Evolutionary conservation across 202 grass and related monocot species (phyloP).

Genomic region (Digitaria exilis): DNA sequence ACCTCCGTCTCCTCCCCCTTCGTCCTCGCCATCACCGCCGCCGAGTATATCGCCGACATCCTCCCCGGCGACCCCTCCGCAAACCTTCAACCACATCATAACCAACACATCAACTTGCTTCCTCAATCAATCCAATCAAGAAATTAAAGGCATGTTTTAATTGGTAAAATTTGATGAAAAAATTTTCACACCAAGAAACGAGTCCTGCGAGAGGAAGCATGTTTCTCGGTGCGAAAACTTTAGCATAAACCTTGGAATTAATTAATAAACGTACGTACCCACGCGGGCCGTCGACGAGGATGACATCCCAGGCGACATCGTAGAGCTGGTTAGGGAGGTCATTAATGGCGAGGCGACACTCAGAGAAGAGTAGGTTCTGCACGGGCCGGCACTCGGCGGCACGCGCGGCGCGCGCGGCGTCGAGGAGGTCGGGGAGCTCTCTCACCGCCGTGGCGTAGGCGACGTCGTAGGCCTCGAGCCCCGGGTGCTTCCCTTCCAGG

Average conservation of each 20-base stretch:
- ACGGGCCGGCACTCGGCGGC: slow-evolving; percentile 80
- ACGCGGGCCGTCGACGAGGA: slow-evolving; percentile 86
- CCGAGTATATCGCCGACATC: slow-evolving; percentile 78
- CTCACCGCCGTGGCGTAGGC: slow-evolving; percentile 61
- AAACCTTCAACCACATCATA: slow-evolving; percentile 10
- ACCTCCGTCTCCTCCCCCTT: slow-evolving; percentile 64
- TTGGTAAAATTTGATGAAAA: too few relatives aligned
- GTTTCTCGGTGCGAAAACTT: too few relatives aligned
- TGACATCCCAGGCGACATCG: slow-evolving; percentile 82
- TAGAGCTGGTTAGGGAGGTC: slow-evolving; percentile 94
- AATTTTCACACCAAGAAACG: too few relatives aligned
- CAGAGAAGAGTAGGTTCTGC: slow-evolving; percentile 93
- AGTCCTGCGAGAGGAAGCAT: too few relatives aligned
- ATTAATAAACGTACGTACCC: too few relatives aligned
- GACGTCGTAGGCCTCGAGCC: slow-evolving; percentile 79
- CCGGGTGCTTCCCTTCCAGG: slow-evolving; percentile 63
- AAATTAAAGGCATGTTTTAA: background rate
- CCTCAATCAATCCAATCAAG: background rate
- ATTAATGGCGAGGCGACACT: slow-evolving; percentile 86
- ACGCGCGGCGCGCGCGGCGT: slow-evolving; percentile 44
- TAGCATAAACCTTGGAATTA: too few relatives aligned
- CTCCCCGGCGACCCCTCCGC: slow-evolving; percentile 62
- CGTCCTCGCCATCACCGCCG: slow-evolving; percentile 90
- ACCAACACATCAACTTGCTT: background rate
- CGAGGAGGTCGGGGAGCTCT: slow-evolving; percentile 56